phyloP scores from a whole-genome alignment of 345 rosid species.

The Cardiospermum halicacabum region DNA sequence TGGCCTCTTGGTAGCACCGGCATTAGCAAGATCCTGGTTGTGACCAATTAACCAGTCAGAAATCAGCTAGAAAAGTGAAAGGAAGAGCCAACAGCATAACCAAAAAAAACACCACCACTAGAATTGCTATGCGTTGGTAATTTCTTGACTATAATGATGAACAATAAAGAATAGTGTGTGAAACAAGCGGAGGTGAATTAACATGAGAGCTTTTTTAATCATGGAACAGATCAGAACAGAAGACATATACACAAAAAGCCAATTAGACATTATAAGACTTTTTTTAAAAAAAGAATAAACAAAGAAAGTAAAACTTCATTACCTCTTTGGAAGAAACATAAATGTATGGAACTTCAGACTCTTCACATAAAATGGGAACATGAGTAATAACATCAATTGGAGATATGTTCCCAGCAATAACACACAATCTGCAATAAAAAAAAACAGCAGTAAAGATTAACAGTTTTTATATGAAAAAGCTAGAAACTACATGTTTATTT shows the following conservation, averaged over 20 bases:
- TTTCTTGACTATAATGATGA: no score
- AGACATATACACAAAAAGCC: neutral
- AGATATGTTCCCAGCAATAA: conserved; percentile 95
- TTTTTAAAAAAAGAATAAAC: neutral
- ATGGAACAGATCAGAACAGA: no score
- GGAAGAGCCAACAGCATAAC: no score
- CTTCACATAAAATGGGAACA: conserved; percentile 89
- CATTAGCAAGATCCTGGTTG: conserved; percentile 90
- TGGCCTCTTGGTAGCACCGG: conserved; percentile 90
- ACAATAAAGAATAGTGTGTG: no score
- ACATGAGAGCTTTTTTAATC: no score
- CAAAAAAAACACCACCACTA: no score
- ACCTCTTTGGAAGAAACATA: conserved; percentile 92
- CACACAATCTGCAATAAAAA: conserved; percentile 57
- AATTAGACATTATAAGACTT: neutral
- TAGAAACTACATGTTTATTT: no score
- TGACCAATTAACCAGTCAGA: neutral
- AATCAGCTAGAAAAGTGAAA: neutral
- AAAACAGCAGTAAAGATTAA: neutral
- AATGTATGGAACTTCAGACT: conserved; percentile 72
- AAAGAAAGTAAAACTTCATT: conserved; percentile 15
- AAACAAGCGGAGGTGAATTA: no score
- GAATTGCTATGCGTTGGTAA: no score
- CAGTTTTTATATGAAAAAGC: neutral
- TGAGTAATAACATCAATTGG: conserved; percentile 98